Evolutionary conservation across 805 yeast genomes (phyloP).

Genomic region (Pichia ethanolica): DNA sequence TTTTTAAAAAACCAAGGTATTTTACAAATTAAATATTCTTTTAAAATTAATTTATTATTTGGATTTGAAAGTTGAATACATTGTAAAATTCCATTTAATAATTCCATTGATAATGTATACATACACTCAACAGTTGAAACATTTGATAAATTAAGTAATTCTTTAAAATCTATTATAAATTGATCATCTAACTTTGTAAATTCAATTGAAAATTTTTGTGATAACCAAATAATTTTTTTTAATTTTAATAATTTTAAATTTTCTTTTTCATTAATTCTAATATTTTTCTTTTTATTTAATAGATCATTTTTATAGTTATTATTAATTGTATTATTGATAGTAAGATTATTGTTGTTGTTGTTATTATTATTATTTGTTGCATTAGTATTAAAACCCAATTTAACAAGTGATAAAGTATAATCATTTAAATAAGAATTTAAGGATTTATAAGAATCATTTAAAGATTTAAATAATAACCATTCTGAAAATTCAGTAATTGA

Average conservation of each 20-base stretch:
- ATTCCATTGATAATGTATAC: constrained; percentile 24
- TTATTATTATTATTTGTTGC: too few species aligned
- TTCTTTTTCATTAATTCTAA: constrained; percentile 3
- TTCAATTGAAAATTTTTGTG: constrained; percentile 22
- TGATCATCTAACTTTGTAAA: constrained; percentile 19
- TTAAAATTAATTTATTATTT: constrained; percentile 20
- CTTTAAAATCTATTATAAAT: constrained; percentile 23
- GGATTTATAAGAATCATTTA: neutral
- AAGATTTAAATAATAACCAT: neutral
- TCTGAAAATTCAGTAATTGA: constrained; percentile 12
- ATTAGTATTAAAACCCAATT: neutral
- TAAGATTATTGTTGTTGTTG: too few species aligned
- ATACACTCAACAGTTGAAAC: constrained; percentile 26
- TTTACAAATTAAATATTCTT: constrained; percentile 20
- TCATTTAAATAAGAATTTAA: neutral
- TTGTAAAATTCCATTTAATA: constrained; percentile 22
- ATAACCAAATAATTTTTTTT: constrained; percentile 27
- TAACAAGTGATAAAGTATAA: constrained; percentile 1
- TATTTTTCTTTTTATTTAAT: neutral
- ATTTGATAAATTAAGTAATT: constrained; percentile 22
- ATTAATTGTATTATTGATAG: too few species aligned
- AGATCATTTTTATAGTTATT: neutral
- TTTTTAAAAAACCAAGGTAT: constrained; percentile 20
- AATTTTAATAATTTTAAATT: constrained; percentile 16
- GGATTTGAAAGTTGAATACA: constrained; percentile 19